Base-by-base conservation (phyloP, 257 asterid genomes). In the Handroanthus guayacan region DNA sequence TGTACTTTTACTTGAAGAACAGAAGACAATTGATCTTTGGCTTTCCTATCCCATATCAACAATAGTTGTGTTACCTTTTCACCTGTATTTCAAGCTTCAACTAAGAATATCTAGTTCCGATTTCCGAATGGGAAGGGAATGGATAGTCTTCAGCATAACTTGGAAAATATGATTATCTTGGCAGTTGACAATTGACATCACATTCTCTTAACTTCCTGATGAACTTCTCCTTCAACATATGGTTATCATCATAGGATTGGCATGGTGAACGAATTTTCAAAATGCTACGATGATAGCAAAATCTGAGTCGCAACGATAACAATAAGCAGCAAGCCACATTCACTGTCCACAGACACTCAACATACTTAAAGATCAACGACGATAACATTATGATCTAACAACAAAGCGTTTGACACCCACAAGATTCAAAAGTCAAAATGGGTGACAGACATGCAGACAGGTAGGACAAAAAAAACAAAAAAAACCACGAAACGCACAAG, bases 181-280 rank as follows among this genome's bases (percentile, higher is more conserved):
- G 69, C 69, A 69, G 60, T 69, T 48, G 64, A 43, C 31, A 71
- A 55, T 56, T 70, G 34, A 17, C 18, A 43, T 57, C 63, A 57
- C 63, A 57, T 20, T 7, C 17, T 55, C 62, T 18, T 57, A 39
- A 14, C 50, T 65, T 81, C 63, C 62, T 72, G 68, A 78, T 77
- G 80, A 11, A 71, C 74, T 62, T 82, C 70, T 44, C 85, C 86
- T 62, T 81, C 79, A 56, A 62, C 47, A 72, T 5, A 79, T 7
- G 85, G 88, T 71, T 25, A 25, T 86, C 90, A 61, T 86, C 90
- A 82, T 75, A 60, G 45, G 61, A 56, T 25, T 25, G 31, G 31
- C 31, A 25, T 25, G 31, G 0, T 25, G 31, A 25, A 25, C 31
- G 1, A 25, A 25, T 25, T 25, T 25, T 25, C 1, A 0, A 25